Evolutionary conservation across 345 rosid species (phyloP).

Genomic region (Atalantia buxifolia): DNA sequence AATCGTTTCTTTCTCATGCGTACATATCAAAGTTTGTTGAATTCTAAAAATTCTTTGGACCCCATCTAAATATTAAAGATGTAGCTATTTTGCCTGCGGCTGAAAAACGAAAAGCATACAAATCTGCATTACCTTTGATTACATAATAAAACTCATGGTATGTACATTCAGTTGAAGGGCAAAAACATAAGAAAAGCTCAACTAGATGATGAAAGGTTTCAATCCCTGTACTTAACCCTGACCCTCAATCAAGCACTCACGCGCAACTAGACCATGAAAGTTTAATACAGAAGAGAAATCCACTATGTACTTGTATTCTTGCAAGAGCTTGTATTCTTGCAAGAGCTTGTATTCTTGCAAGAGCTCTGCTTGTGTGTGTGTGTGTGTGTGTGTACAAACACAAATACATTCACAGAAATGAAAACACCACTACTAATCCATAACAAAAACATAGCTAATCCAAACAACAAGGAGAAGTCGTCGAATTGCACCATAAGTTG

Average conservation of each 20-base stretch:
- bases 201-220: background rate
- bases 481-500: conserved; percentile 9
- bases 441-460: background rate
- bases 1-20: no score
- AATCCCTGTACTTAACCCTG: background rate
- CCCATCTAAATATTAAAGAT: background rate
- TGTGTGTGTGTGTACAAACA: no score
- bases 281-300: background rate
- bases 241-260: no score
- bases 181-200: background rate
- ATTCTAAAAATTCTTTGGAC: background rate
- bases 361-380: background rate
- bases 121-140: background rate
- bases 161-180: background rate
- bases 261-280: background rate
- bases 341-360: background rate
- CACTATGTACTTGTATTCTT: background rate
- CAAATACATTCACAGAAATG: background rate
- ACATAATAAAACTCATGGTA: background rate
- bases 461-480: background rate
- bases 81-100: background rate
- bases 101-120: background rate
- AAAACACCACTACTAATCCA: background rate
- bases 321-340: no score
- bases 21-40: background rate